Conservation (phyloP, 495 filamentous ascomycete genomes). For the Cercophora newfieldiana region DNA sequence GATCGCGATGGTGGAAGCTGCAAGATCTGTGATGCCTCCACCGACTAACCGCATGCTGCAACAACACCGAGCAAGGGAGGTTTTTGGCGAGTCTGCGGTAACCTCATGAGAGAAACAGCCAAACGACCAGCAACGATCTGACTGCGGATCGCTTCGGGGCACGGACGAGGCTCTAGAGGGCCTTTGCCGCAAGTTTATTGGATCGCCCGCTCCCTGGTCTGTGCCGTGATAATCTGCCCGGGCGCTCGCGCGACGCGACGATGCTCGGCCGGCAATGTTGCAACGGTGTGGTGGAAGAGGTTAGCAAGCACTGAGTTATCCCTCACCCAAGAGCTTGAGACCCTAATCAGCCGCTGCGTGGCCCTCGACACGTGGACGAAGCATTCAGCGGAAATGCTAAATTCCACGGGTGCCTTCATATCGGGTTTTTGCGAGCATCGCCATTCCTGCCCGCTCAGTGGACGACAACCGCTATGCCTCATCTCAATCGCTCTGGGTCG, state of each 20-base stretch:
- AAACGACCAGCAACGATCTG: background rate
- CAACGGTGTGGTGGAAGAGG: conserved; percentile 11
- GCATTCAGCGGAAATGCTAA: conserved; percentile 15
- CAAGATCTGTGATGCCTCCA: background rate
- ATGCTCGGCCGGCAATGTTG: conserved; percentile 10
- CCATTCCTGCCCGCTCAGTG: conserved; percentile 21
- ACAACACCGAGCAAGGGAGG: background rate
- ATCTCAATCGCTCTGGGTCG: conserved; percentile 13
- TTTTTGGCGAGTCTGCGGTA: background rate
- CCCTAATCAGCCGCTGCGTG: conserved; percentile 19
- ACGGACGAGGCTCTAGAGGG: conserved; percentile 15
- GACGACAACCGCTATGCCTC: background rate
- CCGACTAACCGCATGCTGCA: background rate
- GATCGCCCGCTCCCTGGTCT: conserved; percentile 11
- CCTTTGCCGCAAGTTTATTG: conserved; percentile 27
- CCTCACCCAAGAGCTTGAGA: conserved; percentile 10
- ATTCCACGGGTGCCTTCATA: conserved; percentile 9
- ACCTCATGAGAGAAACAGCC: conserved; percentile 5
- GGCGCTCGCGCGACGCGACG: background rate
- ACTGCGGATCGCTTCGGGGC: conserved; percentile 7
- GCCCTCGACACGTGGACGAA: conserved; percentile 24
- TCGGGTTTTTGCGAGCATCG: background rate
- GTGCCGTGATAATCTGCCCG: background rate
- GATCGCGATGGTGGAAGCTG: background rate
- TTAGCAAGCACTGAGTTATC: conserved; percentile 6